Evolutionary conservation across 352 stramenopile species (phyloP).

Genomic region (Globisporangium ultimum): DNA sequence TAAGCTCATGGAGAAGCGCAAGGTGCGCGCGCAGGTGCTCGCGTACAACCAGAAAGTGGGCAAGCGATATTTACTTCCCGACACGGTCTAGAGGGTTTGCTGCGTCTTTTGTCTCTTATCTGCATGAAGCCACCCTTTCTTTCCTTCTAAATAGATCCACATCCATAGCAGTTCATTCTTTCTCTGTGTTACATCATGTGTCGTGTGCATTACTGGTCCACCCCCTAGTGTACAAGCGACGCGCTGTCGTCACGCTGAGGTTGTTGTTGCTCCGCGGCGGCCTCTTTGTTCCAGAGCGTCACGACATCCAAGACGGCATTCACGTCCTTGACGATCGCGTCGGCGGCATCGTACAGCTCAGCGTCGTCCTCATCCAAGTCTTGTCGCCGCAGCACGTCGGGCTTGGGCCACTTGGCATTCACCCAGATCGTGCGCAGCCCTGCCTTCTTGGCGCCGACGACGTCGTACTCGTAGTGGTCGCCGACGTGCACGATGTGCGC

Average conservation of each 20-base stretch:
- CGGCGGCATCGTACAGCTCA: constrained; percentile 30
- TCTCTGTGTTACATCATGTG: no score
- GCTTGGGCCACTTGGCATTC: constrained; percentile 37
- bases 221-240: background rate
- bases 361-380: constrained; percentile 4
- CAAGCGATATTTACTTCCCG: constrained; percentile 67
- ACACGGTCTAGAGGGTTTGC: constrained; percentile 28
- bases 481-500: constrained; percentile 65
- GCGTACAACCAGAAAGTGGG: constrained; percentile 73
- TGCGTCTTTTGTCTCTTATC: background rate
- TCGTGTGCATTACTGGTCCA: no score
- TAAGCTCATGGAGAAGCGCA: constrained; percentile 78
- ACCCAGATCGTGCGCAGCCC: constrained; percentile 71
- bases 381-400: constrained; percentile 26
- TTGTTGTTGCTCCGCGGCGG: background rate
- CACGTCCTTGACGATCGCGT: constrained; percentile 62
- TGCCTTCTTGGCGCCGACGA: constrained; percentile 58
- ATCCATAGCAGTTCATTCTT: no score
- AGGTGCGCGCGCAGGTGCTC: constrained; percentile 63
- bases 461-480: constrained; percentile 72
- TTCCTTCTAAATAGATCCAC: no score
- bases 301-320: constrained; percentile 38
- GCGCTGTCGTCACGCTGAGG: background rate
- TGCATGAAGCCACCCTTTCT: no score
- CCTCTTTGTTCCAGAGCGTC: constrained; percentile 35